A percentile compares a stretch with the other conserved stretches of the same genome.
These are phyloP conservation scores for Kwoniella sp. DNA, from an alignment of 768 basidiomycete genomes.

Conservation along the genomic window DNA sequence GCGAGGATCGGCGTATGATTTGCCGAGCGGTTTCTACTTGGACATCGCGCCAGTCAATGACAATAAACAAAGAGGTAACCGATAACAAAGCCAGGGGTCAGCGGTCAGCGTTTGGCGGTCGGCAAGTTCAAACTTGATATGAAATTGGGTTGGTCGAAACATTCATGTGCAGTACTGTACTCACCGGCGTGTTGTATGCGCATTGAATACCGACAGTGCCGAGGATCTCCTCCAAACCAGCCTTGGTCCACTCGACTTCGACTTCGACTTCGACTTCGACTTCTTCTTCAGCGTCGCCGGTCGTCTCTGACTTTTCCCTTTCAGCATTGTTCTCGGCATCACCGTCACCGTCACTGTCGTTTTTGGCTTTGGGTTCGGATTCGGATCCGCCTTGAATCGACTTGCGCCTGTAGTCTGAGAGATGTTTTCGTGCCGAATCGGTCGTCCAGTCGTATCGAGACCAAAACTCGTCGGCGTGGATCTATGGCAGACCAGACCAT, in stretches of 20 bases:
- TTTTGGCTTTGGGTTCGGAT: too few species aligned
- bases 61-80: not conserved
- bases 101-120: too few species aligned
- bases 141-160: too few species aligned
- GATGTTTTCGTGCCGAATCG: conserved; percentile 34
- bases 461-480: conserved; percentile 42
- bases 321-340: not conserved
- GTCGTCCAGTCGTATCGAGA: conserved; percentile 42
- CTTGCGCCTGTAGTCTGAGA: not conserved
- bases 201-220: conserved; percentile 46
- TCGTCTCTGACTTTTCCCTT: not conserved
- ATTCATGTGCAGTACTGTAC: conserved; percentile 1
- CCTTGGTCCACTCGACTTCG: conserved; percentile 26
- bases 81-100: too few species aligned
- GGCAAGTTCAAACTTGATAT: too few species aligned
- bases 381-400: not conserved
- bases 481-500: conserved; percentile 14
- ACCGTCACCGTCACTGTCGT: not conserved
- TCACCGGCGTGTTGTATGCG: conserved; percentile 41
- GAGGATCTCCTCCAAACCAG: conserved; percentile 32
- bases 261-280: not conserved
- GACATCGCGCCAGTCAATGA: not conserved
- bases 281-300: too few species aligned
- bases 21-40: conserved; percentile 34
- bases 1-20: conserved; percentile 21